phyloP scores from a whole-genome alignment of 192 early-diverging fungal species.

The Rhizophlyctis rosea region DNA sequence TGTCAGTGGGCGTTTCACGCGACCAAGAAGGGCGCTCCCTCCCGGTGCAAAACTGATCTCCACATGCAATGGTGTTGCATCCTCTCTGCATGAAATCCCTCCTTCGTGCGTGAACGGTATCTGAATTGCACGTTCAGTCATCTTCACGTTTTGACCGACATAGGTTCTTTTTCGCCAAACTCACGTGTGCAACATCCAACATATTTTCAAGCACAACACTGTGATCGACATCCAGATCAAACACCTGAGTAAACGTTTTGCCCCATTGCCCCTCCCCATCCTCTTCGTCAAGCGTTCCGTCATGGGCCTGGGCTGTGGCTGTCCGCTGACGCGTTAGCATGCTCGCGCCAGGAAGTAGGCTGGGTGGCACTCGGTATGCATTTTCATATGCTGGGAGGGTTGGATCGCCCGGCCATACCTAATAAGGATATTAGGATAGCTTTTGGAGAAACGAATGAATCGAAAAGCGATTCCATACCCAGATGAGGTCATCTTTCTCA shows the following conservation, averaged over 20 bases:
- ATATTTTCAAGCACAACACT: constrained; percentile 22
- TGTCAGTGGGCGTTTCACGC: constrained; percentile 11
- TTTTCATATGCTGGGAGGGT: constrained; percentile 27
- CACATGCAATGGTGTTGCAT: constrained; percentile 15
- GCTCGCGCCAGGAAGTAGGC: constrained; percentile 15
- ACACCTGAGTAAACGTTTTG: constrained; percentile 19
- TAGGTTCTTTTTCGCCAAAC: background rate
- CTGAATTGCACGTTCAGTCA: background rate
- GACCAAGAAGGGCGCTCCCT: constrained; percentile 11
- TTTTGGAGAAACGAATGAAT: background rate
- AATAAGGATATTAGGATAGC: no score
- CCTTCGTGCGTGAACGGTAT: background rate
- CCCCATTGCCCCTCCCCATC: constrained; percentile 12
- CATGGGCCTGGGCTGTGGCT: background rate
- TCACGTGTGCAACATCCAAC: constrained; percentile 27
- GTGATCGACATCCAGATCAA: constrained; percentile 26
- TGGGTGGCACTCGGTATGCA: constrained; percentile 22
- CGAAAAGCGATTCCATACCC: constrained; percentile 9
- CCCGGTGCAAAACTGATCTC: constrained; percentile 18
- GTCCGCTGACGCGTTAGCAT: background rate
- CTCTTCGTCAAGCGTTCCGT: background rate
- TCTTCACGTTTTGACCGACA: background rate
- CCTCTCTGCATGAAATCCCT: background rate
- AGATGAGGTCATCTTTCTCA: constrained; percentile 16
- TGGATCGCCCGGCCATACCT: constrained; percentile 30